phyloP scores from a whole-genome alignment of 495 filamentous ascomycete species.

The Xylaria intraflava region DNA sequence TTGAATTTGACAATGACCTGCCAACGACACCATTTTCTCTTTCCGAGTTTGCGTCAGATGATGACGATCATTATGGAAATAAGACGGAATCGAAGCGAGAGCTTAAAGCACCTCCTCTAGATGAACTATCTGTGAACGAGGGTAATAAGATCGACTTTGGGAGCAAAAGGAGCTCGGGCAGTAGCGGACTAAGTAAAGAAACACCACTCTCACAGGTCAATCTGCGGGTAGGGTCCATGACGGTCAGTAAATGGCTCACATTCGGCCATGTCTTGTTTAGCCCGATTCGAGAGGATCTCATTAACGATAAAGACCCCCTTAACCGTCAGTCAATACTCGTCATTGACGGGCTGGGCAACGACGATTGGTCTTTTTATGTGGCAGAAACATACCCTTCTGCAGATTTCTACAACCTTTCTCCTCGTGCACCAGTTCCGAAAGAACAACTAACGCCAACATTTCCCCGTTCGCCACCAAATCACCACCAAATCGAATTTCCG shows the following conservation, averaged over 20 bases:
- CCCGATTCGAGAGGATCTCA: slow-evolving; percentile 75
- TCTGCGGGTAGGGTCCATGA: slow-evolving; percentile 68
- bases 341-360: slow-evolving; percentile 74
- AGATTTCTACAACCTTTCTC: slow-evolving; percentile 77
- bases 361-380: slow-evolving; percentile 98
- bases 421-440: slow-evolving; percentile 36
- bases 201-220: slow-evolving; percentile 68
- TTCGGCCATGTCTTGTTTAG: slow-evolving; percentile 94
- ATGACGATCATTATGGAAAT: slow-evolving; percentile 41
- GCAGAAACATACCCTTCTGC: slow-evolving; percentile 83
- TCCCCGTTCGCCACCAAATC: slow-evolving; percentile 66
- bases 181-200: slow-evolving; percentile 38
- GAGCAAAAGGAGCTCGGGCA: slow-evolving; percentile 36
- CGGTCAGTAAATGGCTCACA: slow-evolving; percentile 72
- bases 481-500: slow-evolving; percentile 73
- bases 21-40: slow-evolving; percentile 47
- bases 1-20: slow-evolving; percentile 29
- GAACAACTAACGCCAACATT: slow-evolving; percentile 32
- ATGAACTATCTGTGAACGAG: slow-evolving; percentile 33
- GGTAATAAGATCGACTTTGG: neutral
- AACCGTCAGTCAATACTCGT: slow-evolving; percentile 68
- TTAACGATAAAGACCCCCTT: slow-evolving; percentile 36
- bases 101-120: slow-evolving; percentile 22
- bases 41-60: slow-evolving; percentile 46
- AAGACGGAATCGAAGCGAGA: slow-evolving; percentile 21